Evolutionary conservation across 73 alveolate species (phyloP), one percentile per base, ranked within the genome.

Genomic region (Paramecium biaurelia): DNA sequence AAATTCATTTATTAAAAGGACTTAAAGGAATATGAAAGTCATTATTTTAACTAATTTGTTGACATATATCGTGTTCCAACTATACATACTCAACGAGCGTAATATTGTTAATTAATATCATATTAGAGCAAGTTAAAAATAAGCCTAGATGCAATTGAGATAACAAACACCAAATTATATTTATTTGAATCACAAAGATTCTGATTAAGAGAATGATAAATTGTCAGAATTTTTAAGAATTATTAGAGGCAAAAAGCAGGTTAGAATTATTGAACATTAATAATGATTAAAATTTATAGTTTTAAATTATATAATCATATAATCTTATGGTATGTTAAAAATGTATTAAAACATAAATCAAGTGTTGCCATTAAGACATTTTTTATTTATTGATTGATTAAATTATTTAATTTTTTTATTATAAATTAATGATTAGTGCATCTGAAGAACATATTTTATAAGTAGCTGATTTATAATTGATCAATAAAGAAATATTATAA

Each of bases 371-470:
- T n/a, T 18, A 18, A 7, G 34, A 3, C 15, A 20, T 53, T 18
- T 53, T 53, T 63, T 4, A 26, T 23, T 63, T 30, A 12, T 7
- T 63, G 10, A 63, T 63, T 32, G 24, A 26, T 12, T 32, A 63
- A 63, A 26, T 63, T 30, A 63, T 63, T 23, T 26, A 23, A 63
- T 11, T 63, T 26, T n/a, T 30, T 63, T 63, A 30, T 63, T 26
- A 34, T 28, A 72, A 72, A 7, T 14, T 74, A 43, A 79, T 79
- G 90, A 43, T 79, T 23, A 5, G 14, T 0, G 76, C 70, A 12
- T 45, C 90, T 30, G 87, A 85, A 41, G 85, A 88, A 35, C 14
- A 28, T 41, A 38, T 85, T 92, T 24, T 28, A 63, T 76, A 93
- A 45, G 49, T 85, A 10, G 32, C 26, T 5, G 34, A 58, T 7